These are phyloP conservation scores for Furcasterigmium sp. DNA, from an alignment of 2,329 filamentous ascomycete species.

Conservation along the genomic window DNA sequence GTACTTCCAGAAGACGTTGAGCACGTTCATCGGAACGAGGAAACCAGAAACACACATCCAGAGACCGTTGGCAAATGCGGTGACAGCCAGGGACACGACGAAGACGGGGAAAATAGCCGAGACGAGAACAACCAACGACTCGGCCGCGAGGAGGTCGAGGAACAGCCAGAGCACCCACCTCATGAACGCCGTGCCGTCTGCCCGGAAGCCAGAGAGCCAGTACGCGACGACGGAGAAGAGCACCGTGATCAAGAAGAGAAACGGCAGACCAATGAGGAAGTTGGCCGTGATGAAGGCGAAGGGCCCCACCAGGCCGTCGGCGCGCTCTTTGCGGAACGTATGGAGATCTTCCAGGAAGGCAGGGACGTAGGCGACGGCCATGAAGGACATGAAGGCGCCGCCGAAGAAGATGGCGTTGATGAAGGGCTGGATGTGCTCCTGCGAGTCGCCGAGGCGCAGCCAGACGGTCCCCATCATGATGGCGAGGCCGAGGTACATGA, in stretches of 20 bases:
- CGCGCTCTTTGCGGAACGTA: slow-evolving; percentile 70
- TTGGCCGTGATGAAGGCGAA: slow-evolving; percentile 70
- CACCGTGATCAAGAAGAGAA: slow-evolving; percentile 71
- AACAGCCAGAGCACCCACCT: slow-evolving; percentile 81
- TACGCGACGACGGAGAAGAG: slow-evolving; percentile 73
- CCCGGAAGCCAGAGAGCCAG: slow-evolving; percentile 73
- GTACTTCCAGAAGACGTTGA: slow-evolving; percentile 83
- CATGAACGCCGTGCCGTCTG: slow-evolving; percentile 62
- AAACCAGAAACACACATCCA: slow-evolving; percentile 89
- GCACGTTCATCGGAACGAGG: slow-evolving; percentile 63
- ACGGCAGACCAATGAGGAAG: slow-evolving; percentile 77
- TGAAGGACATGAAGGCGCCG: slow-evolving; percentile 72
- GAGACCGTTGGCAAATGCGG: slow-evolving; percentile 80
- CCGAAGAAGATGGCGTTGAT: slow-evolving; percentile 80
- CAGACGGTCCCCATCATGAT: slow-evolving; percentile 89
- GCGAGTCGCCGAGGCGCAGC: slow-evolving; percentile 63
- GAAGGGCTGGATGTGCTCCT: slow-evolving; percentile 72
- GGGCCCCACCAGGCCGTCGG: slow-evolving; percentile 76
- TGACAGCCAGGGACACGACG: slow-evolving; percentile 71
- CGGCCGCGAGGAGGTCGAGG: slow-evolving; percentile 75
- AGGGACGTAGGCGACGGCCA: slow-evolving; percentile 81
- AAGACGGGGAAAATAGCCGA: slow-evolving; percentile 71
- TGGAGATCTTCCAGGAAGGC: slow-evolving; percentile 74
- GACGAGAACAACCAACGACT: slow-evolving; percentile 75
- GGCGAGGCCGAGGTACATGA: slow-evolving; percentile 72